Conservation (phyloP, 768 basidiomycete species). For the Pleurotus giganteus region DNA sequence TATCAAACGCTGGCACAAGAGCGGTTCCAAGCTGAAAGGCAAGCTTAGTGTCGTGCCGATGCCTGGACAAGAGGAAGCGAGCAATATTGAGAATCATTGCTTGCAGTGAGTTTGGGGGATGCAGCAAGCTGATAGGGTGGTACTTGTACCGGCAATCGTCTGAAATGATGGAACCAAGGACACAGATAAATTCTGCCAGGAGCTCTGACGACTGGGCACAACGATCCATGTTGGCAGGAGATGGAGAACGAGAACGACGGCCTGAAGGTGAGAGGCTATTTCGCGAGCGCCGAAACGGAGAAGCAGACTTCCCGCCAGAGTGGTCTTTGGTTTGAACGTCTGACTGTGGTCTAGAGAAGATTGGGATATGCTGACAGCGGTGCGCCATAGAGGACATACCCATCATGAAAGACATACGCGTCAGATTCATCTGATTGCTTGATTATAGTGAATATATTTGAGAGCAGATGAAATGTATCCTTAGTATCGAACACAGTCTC, state of each 20-base stretch:
- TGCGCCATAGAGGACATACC: constrained; percentile 26
- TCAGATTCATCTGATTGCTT: constrained; percentile 40
- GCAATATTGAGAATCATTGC: constrained; percentile 70
- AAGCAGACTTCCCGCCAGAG: constrained; percentile 27
- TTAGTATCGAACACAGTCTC: constrained; percentile 19
- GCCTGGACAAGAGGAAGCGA: constrained; percentile 56
- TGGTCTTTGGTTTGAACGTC: constrained; percentile 18
- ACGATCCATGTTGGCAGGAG: constrained; percentile 30
- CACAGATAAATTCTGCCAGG: constrained; percentile 55
- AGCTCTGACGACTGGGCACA: constrained; percentile 45
- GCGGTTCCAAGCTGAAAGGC: constrained; percentile 63
- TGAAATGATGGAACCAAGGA: constrained; percentile 60
- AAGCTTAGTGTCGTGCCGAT: constrained; percentile 48
- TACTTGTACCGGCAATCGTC: constrained; percentile 74
- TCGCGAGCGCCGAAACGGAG: constrained; percentile 45
- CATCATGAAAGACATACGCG: constrained; percentile 64
- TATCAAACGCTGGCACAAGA: constrained; percentile 71
- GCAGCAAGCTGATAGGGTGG: constrained; percentile 53
- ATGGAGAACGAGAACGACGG: constrained; percentile 51
- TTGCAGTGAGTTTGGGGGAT: constrained; percentile 79
- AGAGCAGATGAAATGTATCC: not conserved
- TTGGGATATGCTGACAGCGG: not conserved
- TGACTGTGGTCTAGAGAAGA: not conserved
- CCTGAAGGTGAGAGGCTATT: constrained; percentile 39
- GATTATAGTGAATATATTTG: constrained; percentile 3